Percentiles rank a stretch among this genome's conserved stretches.
phyloP scores from a whole-genome alignment of 306 rosid genomes.

The Geum urbanum region DNA sequence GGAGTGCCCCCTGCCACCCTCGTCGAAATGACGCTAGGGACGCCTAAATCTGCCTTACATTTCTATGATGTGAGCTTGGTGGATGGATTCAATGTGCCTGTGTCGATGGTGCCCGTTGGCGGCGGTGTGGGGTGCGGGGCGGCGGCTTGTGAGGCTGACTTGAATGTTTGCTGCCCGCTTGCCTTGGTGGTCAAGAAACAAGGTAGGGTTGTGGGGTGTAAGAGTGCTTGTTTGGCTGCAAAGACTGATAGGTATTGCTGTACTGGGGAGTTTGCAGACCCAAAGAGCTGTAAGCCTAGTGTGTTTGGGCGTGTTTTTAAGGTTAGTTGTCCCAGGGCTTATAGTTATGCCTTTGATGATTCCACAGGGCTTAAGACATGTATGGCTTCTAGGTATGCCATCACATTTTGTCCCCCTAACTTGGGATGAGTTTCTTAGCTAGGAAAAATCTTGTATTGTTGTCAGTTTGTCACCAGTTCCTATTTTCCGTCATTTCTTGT shows the following conservation, averaged over 20 bases:
- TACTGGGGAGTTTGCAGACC: constrained; percentile 48
- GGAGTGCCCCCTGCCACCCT: constrained; percentile 68
- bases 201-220: constrained; percentile 69
- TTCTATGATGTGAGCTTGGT: constrained; percentile 70
- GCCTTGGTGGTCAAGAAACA: constrained; percentile 36
- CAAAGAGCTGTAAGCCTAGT: constrained; percentile 47
- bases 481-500: background rate
- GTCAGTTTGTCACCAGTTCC: background rate
- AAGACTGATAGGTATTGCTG: constrained; percentile 59
- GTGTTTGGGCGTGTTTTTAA: constrained; percentile 48
- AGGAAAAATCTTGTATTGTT: background rate
- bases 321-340: constrained; percentile 58
- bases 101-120: constrained; percentile 44
- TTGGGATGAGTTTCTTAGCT: constrained; percentile 9
- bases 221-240: constrained; percentile 68
- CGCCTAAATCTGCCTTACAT: constrained; percentile 45
- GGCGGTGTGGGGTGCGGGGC: constrained; percentile 38
- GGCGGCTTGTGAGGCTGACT: constrained; percentile 52
- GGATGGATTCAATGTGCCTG: constrained; percentile 66
- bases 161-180: constrained; percentile 56
- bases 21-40: constrained; percentile 61
- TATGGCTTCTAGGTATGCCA: constrained; percentile 43
- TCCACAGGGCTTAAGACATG: constrained; percentile 50
- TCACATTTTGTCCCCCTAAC: constrained; percentile 61
- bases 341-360: constrained; percentile 65